Percentiles rank a stretch among this genome's conserved stretches.
phyloP scores from a whole-genome alignment of 2,329 filamentous ascomycete genomes.

The Colletotrichum falcatum region DNA sequence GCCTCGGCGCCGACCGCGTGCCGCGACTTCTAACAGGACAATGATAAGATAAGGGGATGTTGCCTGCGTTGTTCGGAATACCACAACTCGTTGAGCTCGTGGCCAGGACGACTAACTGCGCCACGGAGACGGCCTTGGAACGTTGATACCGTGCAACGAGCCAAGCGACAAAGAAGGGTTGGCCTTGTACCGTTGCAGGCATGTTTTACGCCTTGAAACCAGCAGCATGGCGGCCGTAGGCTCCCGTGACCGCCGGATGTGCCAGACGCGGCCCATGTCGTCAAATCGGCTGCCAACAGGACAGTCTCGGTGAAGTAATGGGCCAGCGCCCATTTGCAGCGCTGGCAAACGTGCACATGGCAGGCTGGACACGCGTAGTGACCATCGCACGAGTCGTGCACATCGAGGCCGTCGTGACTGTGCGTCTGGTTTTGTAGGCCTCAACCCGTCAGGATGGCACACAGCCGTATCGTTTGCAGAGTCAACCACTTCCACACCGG shows the following conservation, averaged over 20 bases:
- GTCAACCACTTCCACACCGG: too few relatives aligned
- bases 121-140: neutral
- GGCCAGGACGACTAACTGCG: neutral
- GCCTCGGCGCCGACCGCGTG: neutral
- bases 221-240: neutral
- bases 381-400: neutral
- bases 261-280: neutral
- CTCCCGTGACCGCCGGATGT: neutral
- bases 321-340: neutral
- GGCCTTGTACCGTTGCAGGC: neutral
- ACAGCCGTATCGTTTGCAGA: too few relatives aligned
- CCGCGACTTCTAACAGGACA: neutral
- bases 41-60: conserved; percentile 26
- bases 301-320: neutral
- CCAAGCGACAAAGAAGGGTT: conserved; percentile 5
- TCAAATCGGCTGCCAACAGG: neutral
- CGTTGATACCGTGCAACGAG: neutral
- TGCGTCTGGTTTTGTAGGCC: neutral
- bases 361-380: neutral
- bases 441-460: neutral
- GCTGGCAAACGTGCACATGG: neutral
- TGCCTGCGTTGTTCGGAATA: neutral
- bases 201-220: neutral
- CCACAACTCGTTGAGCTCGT: neutral
- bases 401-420: neutral